phyloP scores from a whole-genome alignment of 2,329 filamentous ascomycete genomes.

The Rutstroemia sp. region DNA sequence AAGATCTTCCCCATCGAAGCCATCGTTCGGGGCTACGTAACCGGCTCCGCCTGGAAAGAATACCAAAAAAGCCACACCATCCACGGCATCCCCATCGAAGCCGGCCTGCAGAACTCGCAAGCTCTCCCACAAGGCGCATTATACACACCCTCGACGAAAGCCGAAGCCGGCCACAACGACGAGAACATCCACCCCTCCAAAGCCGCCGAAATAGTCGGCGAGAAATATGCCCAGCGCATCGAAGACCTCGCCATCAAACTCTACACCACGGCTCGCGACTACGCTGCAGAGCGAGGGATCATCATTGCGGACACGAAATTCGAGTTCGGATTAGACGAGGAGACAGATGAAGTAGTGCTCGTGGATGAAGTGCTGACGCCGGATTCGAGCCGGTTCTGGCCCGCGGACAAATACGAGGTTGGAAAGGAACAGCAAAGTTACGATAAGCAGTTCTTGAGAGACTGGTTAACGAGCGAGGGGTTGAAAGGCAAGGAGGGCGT shows the following conservation, averaged over 20 bases:
- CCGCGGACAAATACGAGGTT: constrained; percentile 60
- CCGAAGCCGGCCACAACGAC: constrained; percentile 58
- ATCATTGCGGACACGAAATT: constrained; percentile 72
- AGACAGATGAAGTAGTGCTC: constrained; percentile 55
- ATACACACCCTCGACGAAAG: constrained; percentile 64
- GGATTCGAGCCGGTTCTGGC: constrained; percentile 83
- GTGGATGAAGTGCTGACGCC: constrained; percentile 72
- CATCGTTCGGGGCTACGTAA: constrained; percentile 67
- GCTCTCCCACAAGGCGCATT: constrained; percentile 51
- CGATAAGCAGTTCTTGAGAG: constrained; percentile 78
- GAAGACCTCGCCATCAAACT: constrained; percentile 51
- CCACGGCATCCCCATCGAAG: constrained; percentile 52
- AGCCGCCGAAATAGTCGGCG: constrained; percentile 42
- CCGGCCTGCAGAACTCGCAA: constrained; percentile 54
- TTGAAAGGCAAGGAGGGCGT: constrained; percentile 71
- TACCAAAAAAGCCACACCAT: constrained; percentile 58
- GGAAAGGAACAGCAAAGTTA: constrained; percentile 76
- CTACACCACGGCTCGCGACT: constrained; percentile 48
- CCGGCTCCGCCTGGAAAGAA: constrained; percentile 64
- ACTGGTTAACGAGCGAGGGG: constrained; percentile 70
- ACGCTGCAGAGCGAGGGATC: constrained; percentile 52
- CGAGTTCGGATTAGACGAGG: constrained; percentile 59
- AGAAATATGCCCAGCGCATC: constrained; percentile 50
- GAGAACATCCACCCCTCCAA: constrained; percentile 60
- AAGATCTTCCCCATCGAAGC: constrained; percentile 62